Evolutionary conservation across 345 rosid species (phyloP).

Genomic region (Laguncularia racemosa): DNA sequence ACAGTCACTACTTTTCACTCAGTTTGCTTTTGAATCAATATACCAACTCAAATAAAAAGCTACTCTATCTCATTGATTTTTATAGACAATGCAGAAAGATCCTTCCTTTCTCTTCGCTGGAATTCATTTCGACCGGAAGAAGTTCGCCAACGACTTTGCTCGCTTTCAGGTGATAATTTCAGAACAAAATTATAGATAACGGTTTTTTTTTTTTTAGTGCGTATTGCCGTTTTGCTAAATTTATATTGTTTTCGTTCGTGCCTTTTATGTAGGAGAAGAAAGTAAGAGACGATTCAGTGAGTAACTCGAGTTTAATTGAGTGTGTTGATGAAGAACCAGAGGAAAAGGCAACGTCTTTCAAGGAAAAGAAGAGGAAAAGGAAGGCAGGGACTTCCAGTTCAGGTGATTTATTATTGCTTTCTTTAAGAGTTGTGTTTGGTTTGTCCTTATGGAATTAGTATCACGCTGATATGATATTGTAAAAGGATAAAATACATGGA

Average conservation of each 20-base stretch:
- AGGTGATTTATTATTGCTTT: neutral
- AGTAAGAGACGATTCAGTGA: conserved; percentile 3
- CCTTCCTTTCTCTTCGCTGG: conserved; percentile 75
- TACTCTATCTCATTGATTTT: too few relatives aligned
- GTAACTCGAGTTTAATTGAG: conserved; percentile 28
- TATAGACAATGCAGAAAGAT: conserved; percentile 44
- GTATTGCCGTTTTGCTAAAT: neutral
- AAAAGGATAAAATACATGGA: too few relatives aligned
- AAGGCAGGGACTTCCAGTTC: conserved; percentile 43
- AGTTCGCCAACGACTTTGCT: conserved; percentile 52
- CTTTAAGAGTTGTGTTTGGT: neutral
- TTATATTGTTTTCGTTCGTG: neutral
- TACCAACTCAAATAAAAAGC: too few relatives aligned
- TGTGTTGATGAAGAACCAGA: conserved; percentile 4
- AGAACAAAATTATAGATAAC: neutral
- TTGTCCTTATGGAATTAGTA: neutral
- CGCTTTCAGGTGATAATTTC: conserved; percentile 46
- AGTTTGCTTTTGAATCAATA: too few relatives aligned
- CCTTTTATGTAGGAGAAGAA: conserved; percentile 9
- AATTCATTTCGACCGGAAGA: conserved; percentile 49
- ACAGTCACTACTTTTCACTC: too few relatives aligned
- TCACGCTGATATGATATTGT: too few relatives aligned
- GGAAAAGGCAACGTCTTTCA: conserved; percentile 18
- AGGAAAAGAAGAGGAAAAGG: conserved; percentile 62
- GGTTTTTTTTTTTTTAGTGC: too few relatives aligned